These are phyloP conservation scores for Trametes maxima DNA, from an alignment of 768 basidiomycete species.

Conservation along the genomic window DNA sequence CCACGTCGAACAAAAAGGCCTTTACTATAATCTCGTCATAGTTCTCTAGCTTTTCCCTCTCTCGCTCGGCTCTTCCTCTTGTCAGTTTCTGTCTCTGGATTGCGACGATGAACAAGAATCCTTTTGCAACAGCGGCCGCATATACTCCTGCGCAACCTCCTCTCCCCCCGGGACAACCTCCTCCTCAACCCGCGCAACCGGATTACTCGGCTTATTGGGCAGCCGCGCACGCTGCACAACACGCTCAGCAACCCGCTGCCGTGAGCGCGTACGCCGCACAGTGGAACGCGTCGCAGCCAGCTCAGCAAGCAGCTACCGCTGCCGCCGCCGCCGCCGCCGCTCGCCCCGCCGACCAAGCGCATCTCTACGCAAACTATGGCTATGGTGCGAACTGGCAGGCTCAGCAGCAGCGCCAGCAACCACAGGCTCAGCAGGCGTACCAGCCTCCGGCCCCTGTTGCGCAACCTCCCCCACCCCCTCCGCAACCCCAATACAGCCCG, in stretches of 20 bases:
- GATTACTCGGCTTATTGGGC: constrained; percentile 84
- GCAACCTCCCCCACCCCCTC: constrained; percentile 54
- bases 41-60: background rate
- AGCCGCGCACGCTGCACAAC: constrained; percentile 51
- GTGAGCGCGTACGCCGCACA: constrained; percentile 62
- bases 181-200: constrained; percentile 63
- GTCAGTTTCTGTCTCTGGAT: constrained; percentile 1
- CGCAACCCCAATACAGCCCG: constrained; percentile 70
- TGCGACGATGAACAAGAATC: constrained; percentile 77
- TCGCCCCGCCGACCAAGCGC: constrained; percentile 77
- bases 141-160: constrained; percentile 77
- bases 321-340: constrained; percentile 45
- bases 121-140: constrained; percentile 63
- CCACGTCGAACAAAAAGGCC: constrained; percentile 6
- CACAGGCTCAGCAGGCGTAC: constrained; percentile 49
- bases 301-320: constrained; percentile 29
- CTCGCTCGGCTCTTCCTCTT: background rate
- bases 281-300: constrained; percentile 60
- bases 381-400: constrained; percentile 65
- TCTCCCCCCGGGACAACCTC: constrained; percentile 78
- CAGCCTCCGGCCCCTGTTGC: constrained; percentile 52
- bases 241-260: constrained; percentile 50
- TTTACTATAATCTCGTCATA: constrained; percentile 14
- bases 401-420: constrained; percentile 70
- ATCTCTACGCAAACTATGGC: constrained; percentile 89